A percentile compares a stretch with the other conserved stretches of the same genome.
phyloP scores from a whole-genome alignment of 805 yeast genomes.

The Suhomyces emberorum region DNA sequence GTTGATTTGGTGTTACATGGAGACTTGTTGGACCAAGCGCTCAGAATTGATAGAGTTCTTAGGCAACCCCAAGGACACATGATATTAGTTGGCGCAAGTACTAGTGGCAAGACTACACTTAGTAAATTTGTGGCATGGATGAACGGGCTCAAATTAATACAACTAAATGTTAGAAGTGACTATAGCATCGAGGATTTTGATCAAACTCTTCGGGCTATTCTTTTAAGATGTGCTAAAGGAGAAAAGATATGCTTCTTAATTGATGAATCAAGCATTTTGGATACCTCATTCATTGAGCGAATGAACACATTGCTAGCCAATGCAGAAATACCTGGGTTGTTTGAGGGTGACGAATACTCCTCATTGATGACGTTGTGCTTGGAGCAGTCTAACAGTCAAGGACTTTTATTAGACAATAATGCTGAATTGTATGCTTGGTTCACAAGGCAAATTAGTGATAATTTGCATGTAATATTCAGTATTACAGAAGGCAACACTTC shows the following conservation, averaged over 20 bases:
- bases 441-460: conserved; percentile 57
- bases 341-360: conserved; percentile 66
- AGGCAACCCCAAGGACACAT: conserved; percentile 87
- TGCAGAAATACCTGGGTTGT: conserved; percentile 88
- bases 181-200: conserved; percentile 69
- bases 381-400: conserved; percentile 56
- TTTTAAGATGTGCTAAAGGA: conserved; percentile 47
- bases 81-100: conserved; percentile 77
- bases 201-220: conserved; percentile 49
- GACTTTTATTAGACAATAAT: conserved; percentile 59
- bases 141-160: conserved; percentile 64
- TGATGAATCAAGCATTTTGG: conserved; percentile 76
- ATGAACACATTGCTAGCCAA: conserved; percentile 94
- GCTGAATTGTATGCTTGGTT: conserved; percentile 79
- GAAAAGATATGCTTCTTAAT: conserved; percentile 67
- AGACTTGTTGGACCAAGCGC: conserved; percentile 67
- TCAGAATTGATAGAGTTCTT: conserved; percentile 78
- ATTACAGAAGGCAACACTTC: conserved; percentile 44
- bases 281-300: conserved; percentile 78
- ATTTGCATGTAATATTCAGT: conserved; percentile 82
- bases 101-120: conserved; percentile 78
- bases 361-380: conserved; percentile 52
- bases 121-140: conserved; percentile 88
- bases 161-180: conserved; percentile 52
- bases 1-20: conserved; percentile 60